Evolutionary conservation across 331 rosid genomes (phyloP), one percentile per base, ranked within the genome.

Genomic region (Pyracantha coccinea): DNA sequence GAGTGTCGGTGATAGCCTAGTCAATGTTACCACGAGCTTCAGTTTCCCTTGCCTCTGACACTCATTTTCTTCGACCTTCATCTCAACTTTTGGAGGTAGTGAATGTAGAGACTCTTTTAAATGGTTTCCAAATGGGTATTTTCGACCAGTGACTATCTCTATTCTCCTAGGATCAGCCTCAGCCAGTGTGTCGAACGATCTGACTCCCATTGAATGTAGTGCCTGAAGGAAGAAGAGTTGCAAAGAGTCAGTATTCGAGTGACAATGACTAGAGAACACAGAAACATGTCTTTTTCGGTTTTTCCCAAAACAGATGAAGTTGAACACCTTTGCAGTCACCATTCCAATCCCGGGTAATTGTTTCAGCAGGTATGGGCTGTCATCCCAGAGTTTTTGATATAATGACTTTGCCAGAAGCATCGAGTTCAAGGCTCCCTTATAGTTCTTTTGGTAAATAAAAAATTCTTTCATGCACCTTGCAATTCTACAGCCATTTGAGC

Each of bases 281-380:
- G 67, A 28, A 33, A 11, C 41, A 60, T 24, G 68, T 66, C 64
- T 19, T 73, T 13, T 33, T 66, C n/a, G n/a, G n/a, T 66, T 23
- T 72, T 13, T 35, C 35, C 32, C 15, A 0, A 21, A 72, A 67
- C 31, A 73, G 75, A 75, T 44, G 28, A 62, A 68, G 61, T 77
- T 52, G 35, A 79, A 52, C 41, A 90, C 99, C 96, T 94, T 94
- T 7, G 99, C 97, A 31, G 99, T 94, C 81, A 92, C 96, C 96
- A 94, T 88, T 76, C 99, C 99, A 73, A 94, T 94, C 79, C 97
- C 97, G 54, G 99, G 97, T 80, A 94, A 83, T 77, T 94, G 99
- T 85, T 90, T 94, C 91, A 94, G 84, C 83, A 88, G 84, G 82
- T 87, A 94, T 19, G 92, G 90, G 79, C 99, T 94, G 52, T 90